phyloP scores from a whole-genome alignment of 805 yeast genomes.

The Pichia occidentalis region DNA sequence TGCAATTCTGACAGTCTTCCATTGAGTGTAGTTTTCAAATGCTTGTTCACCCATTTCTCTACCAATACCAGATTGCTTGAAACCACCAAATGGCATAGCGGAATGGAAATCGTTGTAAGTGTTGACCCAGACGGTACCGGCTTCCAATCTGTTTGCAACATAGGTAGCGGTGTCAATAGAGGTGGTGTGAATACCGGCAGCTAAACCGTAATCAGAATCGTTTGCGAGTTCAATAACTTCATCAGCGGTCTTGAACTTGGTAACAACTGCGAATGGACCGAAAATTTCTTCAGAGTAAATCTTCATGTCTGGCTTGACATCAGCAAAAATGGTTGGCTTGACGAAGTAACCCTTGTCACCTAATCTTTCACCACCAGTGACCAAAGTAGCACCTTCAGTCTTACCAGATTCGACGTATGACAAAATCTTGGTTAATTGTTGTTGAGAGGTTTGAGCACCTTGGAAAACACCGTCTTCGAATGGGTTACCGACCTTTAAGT shows the following conservation, averaged over 20 bases:
- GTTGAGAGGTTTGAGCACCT: slow-evolving; percentile 69
- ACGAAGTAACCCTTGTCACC: slow-evolving; percentile 67
- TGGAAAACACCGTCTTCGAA: slow-evolving; percentile 63
- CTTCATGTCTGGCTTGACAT: slow-evolving; percentile 65
- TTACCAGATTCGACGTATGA: slow-evolving; percentile 59
- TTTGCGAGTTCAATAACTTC: slow-evolving; percentile 73
- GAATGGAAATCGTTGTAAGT: slow-evolving; percentile 64
- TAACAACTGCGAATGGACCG: slow-evolving; percentile 79
- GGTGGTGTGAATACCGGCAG: slow-evolving; percentile 80
- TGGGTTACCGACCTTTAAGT: slow-evolving; percentile 69
- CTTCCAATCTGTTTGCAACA: slow-evolving; percentile 59
- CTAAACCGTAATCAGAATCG: slow-evolving; percentile 74
- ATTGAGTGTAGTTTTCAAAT: slow-evolving; percentile 58
- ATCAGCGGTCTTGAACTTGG: slow-evolving; percentile 65
- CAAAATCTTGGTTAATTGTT: slow-evolving; percentile 60
- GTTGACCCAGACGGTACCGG: slow-evolving; percentile 83
- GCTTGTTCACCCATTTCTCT: slow-evolving; percentile 70
- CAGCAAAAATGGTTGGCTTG: slow-evolving; percentile 81
- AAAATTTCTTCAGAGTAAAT: slow-evolving; percentile 87
- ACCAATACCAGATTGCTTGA: slow-evolving; percentile 61
- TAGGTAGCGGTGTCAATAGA: slow-evolving; percentile 59
- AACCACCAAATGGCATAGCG: slow-evolving; percentile 67
- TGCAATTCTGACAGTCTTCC: slow-evolving; percentile 55
- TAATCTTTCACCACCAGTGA: slow-evolving; percentile 75
- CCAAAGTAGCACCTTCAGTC: slow-evolving; percentile 59